Evolutionary conservation across 345 rosid genomes (phyloP), one percentile per base, ranked within the genome.

Genomic region (Euphorbia pulcherrima): DNA sequence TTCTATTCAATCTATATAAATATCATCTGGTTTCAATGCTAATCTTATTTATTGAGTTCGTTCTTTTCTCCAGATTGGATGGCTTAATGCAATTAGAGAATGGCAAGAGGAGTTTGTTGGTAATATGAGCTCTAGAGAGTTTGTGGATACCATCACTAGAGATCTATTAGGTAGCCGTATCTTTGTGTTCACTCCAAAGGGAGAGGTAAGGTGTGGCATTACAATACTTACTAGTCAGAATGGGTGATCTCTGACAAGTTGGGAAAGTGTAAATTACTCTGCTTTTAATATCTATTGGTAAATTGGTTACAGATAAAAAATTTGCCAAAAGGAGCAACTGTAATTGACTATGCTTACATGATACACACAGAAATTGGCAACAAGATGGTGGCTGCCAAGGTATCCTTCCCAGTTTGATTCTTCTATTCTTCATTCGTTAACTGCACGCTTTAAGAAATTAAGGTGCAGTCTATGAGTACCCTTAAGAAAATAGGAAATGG

Each of bases 91-190:
- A 63, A 94, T 90, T 67, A 90, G 99, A 72, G 97, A 94, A 80
- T 94, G 99, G 99, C 99, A 94, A 86, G 96, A 94, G 69, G 97
- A 94, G 82, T 94, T 94, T 65, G 99, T 94, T 57, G 99, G 99
- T 78, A 94, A 91, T 81, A 94, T 94, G 99, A 90, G 85, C 84
- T 94, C 99, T 52, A 89, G 99, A 71, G 99, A 94, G 81, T 94
- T 94, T 84, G 99, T 94, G 35, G 99, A 94, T 73, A 89, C 92
- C 47, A 60, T 94, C 51, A 94, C 99, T 14, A 79, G 88, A 78
- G 99, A 94, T 83, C 89, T 94, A 56, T 63, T 94, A 68, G 96
- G 99, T 68, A 94, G 99, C 66, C 86, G 99, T 30, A 87, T 94
- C 77, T 94, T 94, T 75, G 99, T 91, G 59, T 94, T 94, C 75